Base-by-base conservation (phyloP, 2,329 filamentous ascomycete genomes). In the Kalaharituber pfeilii region DNA sequence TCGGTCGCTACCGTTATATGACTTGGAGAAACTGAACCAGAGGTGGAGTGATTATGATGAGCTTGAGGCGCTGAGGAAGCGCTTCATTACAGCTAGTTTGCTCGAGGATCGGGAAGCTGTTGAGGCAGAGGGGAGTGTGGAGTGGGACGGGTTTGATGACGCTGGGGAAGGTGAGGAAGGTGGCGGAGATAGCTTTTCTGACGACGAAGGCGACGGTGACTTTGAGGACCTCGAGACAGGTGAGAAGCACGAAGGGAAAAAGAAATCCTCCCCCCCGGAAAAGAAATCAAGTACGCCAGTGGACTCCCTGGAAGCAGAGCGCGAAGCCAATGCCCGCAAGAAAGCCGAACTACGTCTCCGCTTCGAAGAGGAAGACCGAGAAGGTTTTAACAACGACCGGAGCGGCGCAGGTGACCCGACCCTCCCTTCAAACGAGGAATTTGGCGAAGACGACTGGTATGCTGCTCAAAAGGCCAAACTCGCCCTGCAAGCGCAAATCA, bases 391-490 rank as follows among this genome's bases (percentile, higher is more conserved):
- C 64, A 93, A 93, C 65, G 86, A 91, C 69, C 93, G 93, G 66
- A 81, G 84, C 26, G 81, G 76, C 29, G 61, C 59, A 24, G 75
- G 75, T 2, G 73, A 79, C 5, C 79, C 89, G 52, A 22, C 42
- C 13, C n/a, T 15, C 22, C n/a, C 11, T 11, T 11, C 13, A n/a
- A 9, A 20, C 15, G 73, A 79, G 56, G 83, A 93, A 65, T 96
- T 94, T 64, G 91, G 88, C 52, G 91, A 98, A 69, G 91, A 98
- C 66, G 86, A 98, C 54, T 98, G 93, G 93, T 98, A 98, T 67
- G 91, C 96, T 66, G 79, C 84, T 26, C 91, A 98, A 67, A 98
- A 98, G 71, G 86, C 91, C 28, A 77, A 84, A 67, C 81, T 98
- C 56, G 85, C 95, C 69, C 95, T 94, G 70, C 91, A 98, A 68